A percentile compares a stretch with the other conserved stretches of the same genome.
phyloP scores from a whole-genome alignment of 73 alveolate genomes.

The Durusdinium trenchii region DNA sequence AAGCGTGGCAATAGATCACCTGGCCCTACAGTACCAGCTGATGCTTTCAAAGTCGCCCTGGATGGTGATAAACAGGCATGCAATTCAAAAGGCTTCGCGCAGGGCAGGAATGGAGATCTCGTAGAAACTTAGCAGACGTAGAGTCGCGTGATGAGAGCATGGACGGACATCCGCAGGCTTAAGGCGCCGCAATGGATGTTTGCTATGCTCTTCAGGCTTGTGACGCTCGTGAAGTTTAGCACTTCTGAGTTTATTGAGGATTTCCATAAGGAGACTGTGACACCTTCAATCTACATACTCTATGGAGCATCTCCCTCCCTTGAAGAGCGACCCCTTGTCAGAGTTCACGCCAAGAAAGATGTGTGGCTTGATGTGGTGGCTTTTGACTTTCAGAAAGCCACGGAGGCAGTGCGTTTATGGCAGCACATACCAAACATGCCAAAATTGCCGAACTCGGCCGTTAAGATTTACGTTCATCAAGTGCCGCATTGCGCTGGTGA shows the following conservation, averaged over 20 bases:
- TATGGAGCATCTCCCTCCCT: not conserved
- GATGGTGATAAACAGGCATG: too few relatives aligned
- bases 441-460: not conserved
- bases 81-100: too few relatives aligned
- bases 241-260: constrained; percentile 65
- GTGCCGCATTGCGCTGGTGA: constrained; percentile 74
- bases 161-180: too few relatives aligned
- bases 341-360: not conserved
- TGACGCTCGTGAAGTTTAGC: not conserved
- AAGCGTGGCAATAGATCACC: too few relatives aligned
- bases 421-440: not conserved
- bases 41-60: too few relatives aligned
- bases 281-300: not conserved
- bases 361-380: not conserved
- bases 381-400: not conserved
- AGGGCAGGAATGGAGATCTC: too few relatives aligned
- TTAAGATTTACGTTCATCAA: constrained; percentile 33
- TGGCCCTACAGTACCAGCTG: too few relatives aligned
- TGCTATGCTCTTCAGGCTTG: too few relatives aligned
- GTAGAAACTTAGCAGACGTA: too few relatives aligned
- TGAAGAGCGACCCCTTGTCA: not conserved
- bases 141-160: too few relatives aligned
- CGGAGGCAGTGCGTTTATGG: not conserved
- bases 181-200: too few relatives aligned
- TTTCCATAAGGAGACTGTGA: not conserved